These are phyloP conservation scores for Aspergillus leporis DNA, from an alignment of 495 filamentous ascomycete species.

Conservation along the genomic window DNA sequence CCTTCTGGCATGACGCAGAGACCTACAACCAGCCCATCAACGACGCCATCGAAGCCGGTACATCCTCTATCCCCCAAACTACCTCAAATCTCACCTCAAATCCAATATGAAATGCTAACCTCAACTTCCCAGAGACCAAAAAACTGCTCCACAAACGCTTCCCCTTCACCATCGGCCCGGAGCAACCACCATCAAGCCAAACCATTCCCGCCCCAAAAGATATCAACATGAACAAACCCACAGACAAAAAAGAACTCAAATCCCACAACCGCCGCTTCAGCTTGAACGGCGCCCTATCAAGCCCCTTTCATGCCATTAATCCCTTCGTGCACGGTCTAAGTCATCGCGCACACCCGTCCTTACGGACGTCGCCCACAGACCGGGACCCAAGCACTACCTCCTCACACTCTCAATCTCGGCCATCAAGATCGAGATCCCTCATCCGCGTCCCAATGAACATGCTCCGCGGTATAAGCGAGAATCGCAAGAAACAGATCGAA, in stretches of 20 bases:
- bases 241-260: not conserved
- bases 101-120: constrained; percentile 1
- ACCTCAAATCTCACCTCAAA: not conserved
- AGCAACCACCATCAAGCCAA: constrained; percentile 12
- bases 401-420: not conserved
- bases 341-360: constrained; percentile 9
- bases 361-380: not conserved
- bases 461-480: not conserved
- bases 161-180: constrained; percentile 32
- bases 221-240: not conserved
- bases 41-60: constrained; percentile 21
- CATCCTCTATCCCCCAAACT: not conserved
- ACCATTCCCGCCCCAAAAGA: not conserved
- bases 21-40: constrained; percentile 18
- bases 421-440: constrained; percentile 14
- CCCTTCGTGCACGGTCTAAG: constrained; percentile 8
- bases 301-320: constrained; percentile 13
- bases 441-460: constrained; percentile 17
- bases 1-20: constrained; percentile 35
- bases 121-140: constrained; percentile 1
- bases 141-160: constrained; percentile 26
- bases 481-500: not conserved
- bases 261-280: constrained; percentile 23
- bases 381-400: not conserved
- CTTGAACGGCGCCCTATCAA: constrained; percentile 26